Base-by-base conservation (phyloP, 2,329 filamentous ascomycete genomes). In the Fusarium buxicola region DNA sequence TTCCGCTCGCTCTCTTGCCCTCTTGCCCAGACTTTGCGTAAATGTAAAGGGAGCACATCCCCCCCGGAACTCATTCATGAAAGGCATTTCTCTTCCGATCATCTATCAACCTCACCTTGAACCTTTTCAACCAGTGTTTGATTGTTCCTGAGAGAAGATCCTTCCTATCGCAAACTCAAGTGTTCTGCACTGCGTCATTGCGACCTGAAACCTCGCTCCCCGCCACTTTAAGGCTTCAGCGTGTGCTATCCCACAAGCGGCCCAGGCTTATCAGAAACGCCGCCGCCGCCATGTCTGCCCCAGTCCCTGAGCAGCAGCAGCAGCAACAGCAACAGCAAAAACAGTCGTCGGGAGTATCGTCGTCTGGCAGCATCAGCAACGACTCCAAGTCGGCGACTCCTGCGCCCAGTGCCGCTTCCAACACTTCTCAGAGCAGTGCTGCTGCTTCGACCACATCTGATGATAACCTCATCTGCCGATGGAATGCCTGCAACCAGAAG, bases 401-500 rank as follows among this genome's bases (percentile, higher is more conserved):
- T 4, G 83, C 81, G 3, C 81, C 83, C 3, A 81, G 80, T 18
- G 75, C 79, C n/a, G 76, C 81, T 8, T 81, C 80, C 39, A 80
- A 78, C 54, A 78, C 78, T 7, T 79, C 81, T 9, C 77, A 81
- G 66, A 78, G 78, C 54, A 76, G 75, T 56, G 57, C 64, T 51
- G 76, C 78, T 8, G 76, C 80, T 18, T 79, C 78, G 38, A 73
- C 74, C 55, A 43, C 55, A n/a, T 61, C 66, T 39, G 81, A 84
- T 28, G 86, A 88, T 63, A 84, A 82, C 69, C 81, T 89, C 30
- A 80, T 81, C 51, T 89, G 86, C 74, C 84, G 84, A 66, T 89
- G 86, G 86, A 81, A 81, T 58, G 77, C 79, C 49, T 89, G 86
- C 71, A 81, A 80, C 69, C 83, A 87, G 69, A 86, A 84, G 66